A percentile compares a stretch with the other conserved stretches of the same genome.
Evolutionary conservation across 2,329 filamentous ascomycete species (phyloP).

Genomic region (Rosellinia necatrix): DNA sequence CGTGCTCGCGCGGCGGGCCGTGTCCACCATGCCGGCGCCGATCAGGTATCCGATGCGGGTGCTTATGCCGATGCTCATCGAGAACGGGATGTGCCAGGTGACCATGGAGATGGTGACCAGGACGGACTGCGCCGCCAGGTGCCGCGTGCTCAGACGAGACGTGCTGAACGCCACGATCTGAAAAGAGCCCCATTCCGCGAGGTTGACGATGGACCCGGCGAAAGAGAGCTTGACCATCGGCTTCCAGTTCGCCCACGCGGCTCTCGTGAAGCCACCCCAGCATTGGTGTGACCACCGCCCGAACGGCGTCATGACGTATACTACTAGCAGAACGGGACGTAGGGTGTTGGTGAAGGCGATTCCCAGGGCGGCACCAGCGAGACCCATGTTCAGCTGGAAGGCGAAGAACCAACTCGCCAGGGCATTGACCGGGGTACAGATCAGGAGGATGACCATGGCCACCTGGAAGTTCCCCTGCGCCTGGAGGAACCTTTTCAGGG

Average conservation of each 20-base stretch:
- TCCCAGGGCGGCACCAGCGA: constrained; percentile 56
- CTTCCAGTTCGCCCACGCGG: constrained; percentile 46
- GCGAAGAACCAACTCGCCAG: constrained; percentile 56
- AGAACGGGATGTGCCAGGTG: constrained; percentile 50
- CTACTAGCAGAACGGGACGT: constrained; percentile 51
- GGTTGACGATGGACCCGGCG: constrained; percentile 46
- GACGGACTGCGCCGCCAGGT: constrained; percentile 49
- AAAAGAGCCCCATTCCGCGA: constrained; percentile 50
- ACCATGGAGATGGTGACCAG: constrained; percentile 48
- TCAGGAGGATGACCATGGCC: constrained; percentile 48
- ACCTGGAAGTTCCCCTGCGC: constrained; percentile 58
- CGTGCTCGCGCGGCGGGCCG: constrained; percentile 39
- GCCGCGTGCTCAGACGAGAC: constrained; percentile 48
- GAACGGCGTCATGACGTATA: constrained; percentile 49
- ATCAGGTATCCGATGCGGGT: constrained; percentile 50
- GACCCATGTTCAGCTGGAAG: constrained; percentile 48
- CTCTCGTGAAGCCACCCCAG: constrained; percentile 49
- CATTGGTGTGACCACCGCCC: constrained; percentile 48
- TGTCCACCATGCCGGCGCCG: constrained; percentile 43
- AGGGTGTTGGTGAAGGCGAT: constrained; percentile 55
- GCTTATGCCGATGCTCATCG: constrained; percentile 47
- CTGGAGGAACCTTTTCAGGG: constrained; percentile 58
- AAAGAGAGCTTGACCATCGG: constrained; percentile 45
- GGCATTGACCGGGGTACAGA: constrained; percentile 55
- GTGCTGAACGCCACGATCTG: constrained; percentile 52